Evolutionary conservation across 257 asterid species (phyloP).

Genomic region (Solanum commersonii): DNA sequence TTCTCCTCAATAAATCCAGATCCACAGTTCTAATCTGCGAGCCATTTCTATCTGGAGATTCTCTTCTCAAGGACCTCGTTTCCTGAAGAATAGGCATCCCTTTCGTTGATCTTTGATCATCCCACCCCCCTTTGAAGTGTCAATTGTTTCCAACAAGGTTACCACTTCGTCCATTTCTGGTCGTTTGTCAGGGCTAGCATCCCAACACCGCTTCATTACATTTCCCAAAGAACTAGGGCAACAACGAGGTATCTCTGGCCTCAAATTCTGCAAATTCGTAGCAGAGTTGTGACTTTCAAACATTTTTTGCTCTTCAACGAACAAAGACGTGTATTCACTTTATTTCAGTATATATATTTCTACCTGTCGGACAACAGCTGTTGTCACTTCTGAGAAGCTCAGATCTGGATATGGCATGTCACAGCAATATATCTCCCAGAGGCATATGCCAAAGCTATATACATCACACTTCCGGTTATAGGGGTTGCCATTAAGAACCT

Average conservation of each 20-base stretch:
- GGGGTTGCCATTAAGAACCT: conserved; percentile 84
- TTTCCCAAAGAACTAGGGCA: conserved; percentile 66
- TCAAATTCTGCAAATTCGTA: conserved; percentile 42
- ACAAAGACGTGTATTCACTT: not conserved
- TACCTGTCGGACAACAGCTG: conserved; percentile 87
- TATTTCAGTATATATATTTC: not conserved
- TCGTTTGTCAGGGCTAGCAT: conserved; percentile 59
- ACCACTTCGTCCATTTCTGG: conserved; percentile 87
- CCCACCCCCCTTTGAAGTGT: conserved; percentile 83
- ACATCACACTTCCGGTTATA: conserved; percentile 86
- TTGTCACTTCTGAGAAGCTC: conserved; percentile 79
- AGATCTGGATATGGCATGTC: conserved; percentile 92
- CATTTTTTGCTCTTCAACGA: not conserved
- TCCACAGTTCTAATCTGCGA: not conserved
- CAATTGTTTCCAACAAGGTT: conserved; percentile 62
- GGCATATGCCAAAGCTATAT: conserved; percentile 84
- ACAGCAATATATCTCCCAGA: conserved; percentile 93
- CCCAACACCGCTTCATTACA: conserved; percentile 88
- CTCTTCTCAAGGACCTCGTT: conserved; percentile 23
- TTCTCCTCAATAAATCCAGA: not conserved
- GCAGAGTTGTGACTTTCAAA: not conserved
- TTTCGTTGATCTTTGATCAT: conserved; percentile 64
- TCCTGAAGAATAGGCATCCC: conserved; percentile 61
- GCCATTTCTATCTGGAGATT: not conserved
- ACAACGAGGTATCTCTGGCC: conserved; percentile 91